Evolutionary conservation across 1,139 yeast species (phyloP).

Genomic region (Yamadazyma triangularis): DNA sequence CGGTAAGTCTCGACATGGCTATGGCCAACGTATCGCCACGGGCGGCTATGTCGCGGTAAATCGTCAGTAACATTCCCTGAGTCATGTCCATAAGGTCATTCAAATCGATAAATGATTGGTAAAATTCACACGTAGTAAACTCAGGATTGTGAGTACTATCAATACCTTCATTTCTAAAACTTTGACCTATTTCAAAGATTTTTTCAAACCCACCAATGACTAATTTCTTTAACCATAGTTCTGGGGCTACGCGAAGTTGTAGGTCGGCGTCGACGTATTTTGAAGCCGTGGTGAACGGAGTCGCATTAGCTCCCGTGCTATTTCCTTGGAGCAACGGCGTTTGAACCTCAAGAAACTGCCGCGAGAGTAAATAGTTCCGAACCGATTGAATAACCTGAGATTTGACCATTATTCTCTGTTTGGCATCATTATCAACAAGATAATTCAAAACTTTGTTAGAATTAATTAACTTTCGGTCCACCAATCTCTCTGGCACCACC

Average conservation of each 20-base stretch:
- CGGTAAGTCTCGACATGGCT: background rate
- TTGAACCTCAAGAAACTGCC: slow-evolving; percentile 75
- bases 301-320: slow-evolving; percentile 87
- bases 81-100: slow-evolving; percentile 72
- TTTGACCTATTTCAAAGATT: slow-evolving; percentile 81
- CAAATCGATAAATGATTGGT: slow-evolving; percentile 92
- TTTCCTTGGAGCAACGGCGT: slow-evolving; percentile 76
- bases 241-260: slow-evolving; percentile 87
- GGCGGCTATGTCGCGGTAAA: slow-evolving; percentile 22
- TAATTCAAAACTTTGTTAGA: slow-evolving; percentile 73
- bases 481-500: slow-evolving; percentile 55
- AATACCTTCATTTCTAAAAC: slow-evolving; percentile 91
- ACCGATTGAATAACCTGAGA: slow-evolving; percentile 50
- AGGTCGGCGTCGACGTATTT: slow-evolving; percentile 28
- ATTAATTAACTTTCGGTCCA: slow-evolving; percentile 54
- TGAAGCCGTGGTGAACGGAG: slow-evolving; percentile 64
- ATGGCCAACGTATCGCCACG: too few species aligned
- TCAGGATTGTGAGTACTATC: slow-evolving; percentile 98
- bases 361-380: slow-evolving; percentile 49
- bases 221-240: slow-evolving; percentile 82
- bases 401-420: slow-evolving; percentile 49
- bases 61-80: slow-evolving; percentile 47
- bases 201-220: slow-evolving; percentile 81
- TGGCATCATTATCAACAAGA: slow-evolving; percentile 46
- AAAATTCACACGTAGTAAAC: slow-evolving; percentile 96